These are phyloP conservation scores for Myxozyma sirexii DNA, from an alignment of 805 yeast species.

Conservation along the genomic window DNA sequence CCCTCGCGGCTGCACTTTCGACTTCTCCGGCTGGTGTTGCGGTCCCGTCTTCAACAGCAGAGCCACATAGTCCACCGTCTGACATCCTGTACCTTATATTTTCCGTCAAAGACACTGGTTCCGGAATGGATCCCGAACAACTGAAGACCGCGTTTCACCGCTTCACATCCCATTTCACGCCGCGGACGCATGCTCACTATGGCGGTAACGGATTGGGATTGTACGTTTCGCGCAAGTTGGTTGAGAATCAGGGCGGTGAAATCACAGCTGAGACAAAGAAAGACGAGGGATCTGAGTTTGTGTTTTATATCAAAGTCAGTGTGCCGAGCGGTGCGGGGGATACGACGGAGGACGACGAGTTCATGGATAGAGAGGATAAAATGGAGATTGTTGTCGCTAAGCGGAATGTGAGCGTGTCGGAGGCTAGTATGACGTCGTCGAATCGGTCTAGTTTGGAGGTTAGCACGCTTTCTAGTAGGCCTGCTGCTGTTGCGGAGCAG, in stretches of 20 bases:
- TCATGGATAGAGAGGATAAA: background rate
- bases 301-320: slow-evolving; percentile 61
- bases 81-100: slow-evolving; percentile 46
- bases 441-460: slow-evolving; percentile 4
- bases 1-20: slow-evolving; percentile 29
- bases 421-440: background rate
- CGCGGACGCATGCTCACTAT: slow-evolving; percentile 74
- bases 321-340: background rate
- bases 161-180: slow-evolving; percentile 95
- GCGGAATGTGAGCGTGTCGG: background rate
- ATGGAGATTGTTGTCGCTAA: no score
- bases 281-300: slow-evolving; percentile 84
- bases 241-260: slow-evolving; percentile 87
- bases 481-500: background rate
- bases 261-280: slow-evolving; percentile 70
- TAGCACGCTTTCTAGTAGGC: background rate
- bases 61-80: background rate
- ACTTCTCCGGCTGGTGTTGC: slow-evolving; percentile 10
- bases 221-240: slow-evolving; percentile 84
- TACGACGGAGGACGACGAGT: background rate
- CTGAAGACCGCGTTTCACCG: slow-evolving; percentile 92
- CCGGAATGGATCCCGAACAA: slow-evolving; percentile 83
- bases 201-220: slow-evolving; percentile 97
- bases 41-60: background rate
- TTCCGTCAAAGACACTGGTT: slow-evolving; percentile 85